These are phyloP conservation scores for Gloeopeniophorella convolvens DNA, from an alignment of 768 basidiomycete genomes.

Conservation along the genomic window DNA sequence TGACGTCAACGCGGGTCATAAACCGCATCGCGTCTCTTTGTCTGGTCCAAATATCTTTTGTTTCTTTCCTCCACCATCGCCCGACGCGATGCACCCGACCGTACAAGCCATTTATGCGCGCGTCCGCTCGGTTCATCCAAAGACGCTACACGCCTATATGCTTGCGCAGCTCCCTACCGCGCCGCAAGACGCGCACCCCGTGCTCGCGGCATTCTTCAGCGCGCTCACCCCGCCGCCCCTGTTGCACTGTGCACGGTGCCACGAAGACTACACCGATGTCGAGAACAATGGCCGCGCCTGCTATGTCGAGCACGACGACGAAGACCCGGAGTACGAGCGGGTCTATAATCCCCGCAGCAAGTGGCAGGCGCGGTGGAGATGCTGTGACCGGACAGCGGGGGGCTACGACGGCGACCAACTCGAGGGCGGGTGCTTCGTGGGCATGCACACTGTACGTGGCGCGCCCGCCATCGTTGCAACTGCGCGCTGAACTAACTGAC, in stretches of 20 bases:
- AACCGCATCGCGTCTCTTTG: background rate
- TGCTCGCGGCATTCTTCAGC: slow-evolving; percentile 53
- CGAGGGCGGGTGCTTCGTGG: slow-evolving; percentile 84
- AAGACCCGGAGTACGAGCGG: slow-evolving; percentile 67
- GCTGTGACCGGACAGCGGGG: slow-evolving; percentile 65
- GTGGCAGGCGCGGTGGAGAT: slow-evolving; percentile 59
- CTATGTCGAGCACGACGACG: slow-evolving; percentile 70
- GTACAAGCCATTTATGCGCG: slow-evolving; percentile 41
- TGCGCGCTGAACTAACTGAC: background rate
- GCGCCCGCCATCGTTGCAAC: background rate
- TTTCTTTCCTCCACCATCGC: slow-evolving; percentile 3
- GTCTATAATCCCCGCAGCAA: slow-evolving; percentile 34
- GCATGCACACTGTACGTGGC: slow-evolving; percentile 61
- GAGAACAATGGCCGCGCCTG: slow-evolving; percentile 72
- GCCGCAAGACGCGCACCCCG: slow-evolving; percentile 35
- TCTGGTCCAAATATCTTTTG: slow-evolving; percentile 9
- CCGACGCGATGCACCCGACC: slow-evolving; percentile 11
- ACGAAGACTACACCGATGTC: slow-evolving; percentile 60
- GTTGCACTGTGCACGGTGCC: slow-evolving; percentile 72
- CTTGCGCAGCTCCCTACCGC: slow-evolving; percentile 41
- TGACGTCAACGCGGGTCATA: too few species aligned
- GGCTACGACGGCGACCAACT: slow-evolving; percentile 80
- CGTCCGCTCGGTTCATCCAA: slow-evolving; percentile 55
- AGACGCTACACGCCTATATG: slow-evolving; percentile 58
- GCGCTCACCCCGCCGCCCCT: slow-evolving; percentile 57